Conservation (phyloP, 306 rosid species). For the Crotalaria pallida region DNA sequence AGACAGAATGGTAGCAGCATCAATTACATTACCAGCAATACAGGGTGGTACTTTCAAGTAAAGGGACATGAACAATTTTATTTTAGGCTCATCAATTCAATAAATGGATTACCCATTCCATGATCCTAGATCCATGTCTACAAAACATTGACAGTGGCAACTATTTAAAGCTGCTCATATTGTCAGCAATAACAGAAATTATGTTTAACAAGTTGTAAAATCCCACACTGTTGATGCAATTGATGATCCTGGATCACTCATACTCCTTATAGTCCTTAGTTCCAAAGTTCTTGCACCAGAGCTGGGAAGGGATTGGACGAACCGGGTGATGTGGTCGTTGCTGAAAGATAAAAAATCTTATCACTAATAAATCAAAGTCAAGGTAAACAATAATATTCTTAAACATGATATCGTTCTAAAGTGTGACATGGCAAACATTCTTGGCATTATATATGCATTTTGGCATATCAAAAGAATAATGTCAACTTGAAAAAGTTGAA, state of each 20-base stretch:
- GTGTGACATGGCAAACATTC: background rate
- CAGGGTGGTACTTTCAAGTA: slow-evolving; percentile 13
- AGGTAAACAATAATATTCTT: background rate
- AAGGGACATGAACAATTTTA: slow-evolving; percentile 34
- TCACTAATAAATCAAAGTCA: slow-evolving; percentile 14
- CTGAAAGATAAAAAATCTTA: slow-evolving; percentile 43
- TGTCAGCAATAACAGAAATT: slow-evolving; percentile 29
- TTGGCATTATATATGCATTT: background rate
- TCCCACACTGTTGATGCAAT: slow-evolving; percentile 14
- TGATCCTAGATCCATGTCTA: slow-evolving; percentile 21
- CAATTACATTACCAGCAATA: slow-evolving; percentile 11
- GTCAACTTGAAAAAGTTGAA: slow-evolving; percentile 12
- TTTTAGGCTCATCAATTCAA: slow-evolving; percentile 28
- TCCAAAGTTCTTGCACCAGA: slow-evolving; percentile 97
- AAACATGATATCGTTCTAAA: background rate
- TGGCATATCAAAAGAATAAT: background rate
- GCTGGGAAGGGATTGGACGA: slow-evolving; percentile 93
- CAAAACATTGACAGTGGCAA: slow-evolving; percentile 23
- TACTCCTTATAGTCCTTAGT: slow-evolving; percentile 88
- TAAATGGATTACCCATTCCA: slow-evolving; percentile 28
- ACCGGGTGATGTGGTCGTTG: slow-evolving; percentile 95
- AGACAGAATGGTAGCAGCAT: background rate
- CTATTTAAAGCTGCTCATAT: slow-evolving; percentile 30
- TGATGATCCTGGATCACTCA: slow-evolving; percentile 18
- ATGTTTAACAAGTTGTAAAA: slow-evolving; percentile 15